Conservation (phyloP, 108 stramenopile species). For the Skeletonema marinoi region DNA sequence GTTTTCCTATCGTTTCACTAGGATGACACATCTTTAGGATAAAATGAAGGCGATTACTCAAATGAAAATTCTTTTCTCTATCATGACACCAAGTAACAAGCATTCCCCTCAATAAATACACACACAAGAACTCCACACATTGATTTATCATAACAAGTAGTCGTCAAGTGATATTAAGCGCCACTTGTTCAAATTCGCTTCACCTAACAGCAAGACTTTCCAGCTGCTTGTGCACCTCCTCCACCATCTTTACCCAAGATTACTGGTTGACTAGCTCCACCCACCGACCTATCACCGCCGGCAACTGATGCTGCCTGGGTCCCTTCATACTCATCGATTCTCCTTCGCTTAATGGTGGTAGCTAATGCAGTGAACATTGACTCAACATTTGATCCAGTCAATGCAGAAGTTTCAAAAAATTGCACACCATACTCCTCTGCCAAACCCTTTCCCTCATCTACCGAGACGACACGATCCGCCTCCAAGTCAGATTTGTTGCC, state of each 20-base stretch:
- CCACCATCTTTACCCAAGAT: slow-evolving; percentile 23
- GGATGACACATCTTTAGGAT: too few relatives aligned
- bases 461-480: slow-evolving; percentile 76
- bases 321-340: slow-evolving; percentile 82
- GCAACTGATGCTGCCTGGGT: slow-evolving; percentile 37
- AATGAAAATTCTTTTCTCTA: not conserved
- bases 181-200: not conserved
- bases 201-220: not conserved
- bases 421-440: slow-evolving; percentile 94
- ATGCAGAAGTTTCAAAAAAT: slow-evolving; percentile 96
- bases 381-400: slow-evolving; percentile 93
- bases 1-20: too few relatives aligned
- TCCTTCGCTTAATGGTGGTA: slow-evolving; percentile 85
- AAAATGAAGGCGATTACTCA: not conserved
- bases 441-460: slow-evolving; percentile 84
- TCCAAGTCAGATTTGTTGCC: slow-evolving; percentile 89
- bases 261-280: slow-evolving; percentile 11
- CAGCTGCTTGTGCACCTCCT: slow-evolving; percentile 2
- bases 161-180: not conserved
- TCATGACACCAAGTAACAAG: not conserved
- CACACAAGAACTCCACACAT: slow-evolving; percentile 2
- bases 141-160: not conserved
- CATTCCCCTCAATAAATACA: not conserved
- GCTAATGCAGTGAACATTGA: slow-evolving; percentile 90
- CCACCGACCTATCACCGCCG: slow-evolving; percentile 16